phyloP scores from a whole-genome alignment of 345 rosid genomes.

The Balakata baccata region DNA sequence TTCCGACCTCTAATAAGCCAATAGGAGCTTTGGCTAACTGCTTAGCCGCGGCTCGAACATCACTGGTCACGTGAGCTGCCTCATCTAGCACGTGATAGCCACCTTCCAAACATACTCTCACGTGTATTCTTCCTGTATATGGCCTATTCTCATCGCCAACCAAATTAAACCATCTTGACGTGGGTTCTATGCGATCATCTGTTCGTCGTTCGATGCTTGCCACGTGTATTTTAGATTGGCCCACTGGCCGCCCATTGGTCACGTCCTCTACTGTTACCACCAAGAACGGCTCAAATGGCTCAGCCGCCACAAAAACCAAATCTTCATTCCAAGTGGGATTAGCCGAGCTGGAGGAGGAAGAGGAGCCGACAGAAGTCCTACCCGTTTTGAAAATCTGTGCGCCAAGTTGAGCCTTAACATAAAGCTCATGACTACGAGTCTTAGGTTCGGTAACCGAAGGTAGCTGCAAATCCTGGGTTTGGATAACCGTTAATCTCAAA shows the following conservation, averaged over 20 bases:
- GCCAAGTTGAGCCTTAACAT: slow-evolving; percentile 80
- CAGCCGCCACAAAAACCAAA: slow-evolving; percentile 83
- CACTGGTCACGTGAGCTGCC: slow-evolving; percentile 93
- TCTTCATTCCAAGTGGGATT: slow-evolving; percentile 96
- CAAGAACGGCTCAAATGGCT: slow-evolving; percentile 88
- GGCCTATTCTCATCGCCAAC: slow-evolving; percentile 61
- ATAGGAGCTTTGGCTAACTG: slow-evolving; percentile 75
- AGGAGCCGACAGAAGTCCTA: slow-evolving; percentile 49
- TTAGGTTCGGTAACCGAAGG: slow-evolving; percentile 62
- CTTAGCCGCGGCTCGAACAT: slow-evolving; percentile 76
- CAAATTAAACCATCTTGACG: slow-evolving; percentile 82
- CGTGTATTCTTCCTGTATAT: slow-evolving; percentile 73
- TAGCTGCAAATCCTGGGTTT: slow-evolving; percentile 86
- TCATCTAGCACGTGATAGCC: slow-evolving; percentile 94
- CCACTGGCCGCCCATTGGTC: slow-evolving; percentile 50
- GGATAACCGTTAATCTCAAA: slow-evolving; percentile 92
- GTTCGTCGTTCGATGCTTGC: slow-evolving; percentile 63
- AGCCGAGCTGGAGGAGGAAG: slow-evolving; percentile 44
- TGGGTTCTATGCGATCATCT: slow-evolving; percentile 53
- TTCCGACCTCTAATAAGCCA: slow-evolving; percentile 76
- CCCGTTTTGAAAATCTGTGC: slow-evolving; percentile 78
- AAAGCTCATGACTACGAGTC: slow-evolving; percentile 58
- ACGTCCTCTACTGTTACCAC: slow-evolving; percentile 65
- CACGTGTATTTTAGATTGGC: slow-evolving; percentile 64
- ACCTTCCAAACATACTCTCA: slow-evolving; percentile 73